Percentiles rank a stretch among this genome's conserved stretches.
Evolutionary conservation across 2,329 filamentous ascomycete genomes (phyloP).

Genomic region (Exserohilum turcica): DNA sequence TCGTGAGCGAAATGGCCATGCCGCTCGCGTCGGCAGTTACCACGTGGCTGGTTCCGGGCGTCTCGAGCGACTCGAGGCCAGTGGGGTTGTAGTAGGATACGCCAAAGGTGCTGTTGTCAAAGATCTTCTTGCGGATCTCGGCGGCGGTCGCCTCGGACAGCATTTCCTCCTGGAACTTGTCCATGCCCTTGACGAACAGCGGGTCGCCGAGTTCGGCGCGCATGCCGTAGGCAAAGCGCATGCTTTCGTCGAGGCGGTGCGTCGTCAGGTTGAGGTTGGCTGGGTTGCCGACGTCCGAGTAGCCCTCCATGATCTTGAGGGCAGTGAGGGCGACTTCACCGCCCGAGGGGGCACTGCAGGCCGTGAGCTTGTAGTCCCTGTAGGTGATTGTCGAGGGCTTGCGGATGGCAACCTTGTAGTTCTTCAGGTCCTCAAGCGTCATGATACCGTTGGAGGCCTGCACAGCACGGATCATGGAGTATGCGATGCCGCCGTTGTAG

Average conservation of each 20-base stretch:
- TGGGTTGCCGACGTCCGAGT: constrained; percentile 64
- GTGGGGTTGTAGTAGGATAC: constrained; percentile 74
- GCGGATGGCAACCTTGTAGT: constrained; percentile 72
- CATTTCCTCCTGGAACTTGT: constrained; percentile 68
- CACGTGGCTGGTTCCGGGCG: constrained; percentile 75
- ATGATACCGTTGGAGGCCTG: constrained; percentile 78
- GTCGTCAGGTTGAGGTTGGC: constrained; percentile 69
- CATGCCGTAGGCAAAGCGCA: constrained; percentile 83
- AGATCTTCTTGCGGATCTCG: constrained; percentile 69
- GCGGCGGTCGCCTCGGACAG: constrained; percentile 65
- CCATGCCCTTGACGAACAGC: constrained; percentile 68
- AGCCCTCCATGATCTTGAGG: constrained; percentile 83
- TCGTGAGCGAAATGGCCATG: constrained; percentile 79
- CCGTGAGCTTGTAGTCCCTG: constrained; percentile 71
- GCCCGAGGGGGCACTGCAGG: constrained; percentile 75
- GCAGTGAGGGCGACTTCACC: constrained; percentile 76
- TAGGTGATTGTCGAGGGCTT: constrained; percentile 60
- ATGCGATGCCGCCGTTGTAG: constrained; percentile 73
- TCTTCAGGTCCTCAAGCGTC: constrained; percentile 75
- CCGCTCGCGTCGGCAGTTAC: constrained; percentile 74
- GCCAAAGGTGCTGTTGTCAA: constrained; percentile 72
- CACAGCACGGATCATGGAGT: constrained; percentile 73
- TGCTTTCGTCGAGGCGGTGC: constrained; percentile 84
- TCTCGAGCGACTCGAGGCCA: constrained; percentile 68
- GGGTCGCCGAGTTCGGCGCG: constrained; percentile 85